phyloP scores from a whole-genome alignment of 805 yeast genomes.

The Starmerella potacharoeniae region DNA sequence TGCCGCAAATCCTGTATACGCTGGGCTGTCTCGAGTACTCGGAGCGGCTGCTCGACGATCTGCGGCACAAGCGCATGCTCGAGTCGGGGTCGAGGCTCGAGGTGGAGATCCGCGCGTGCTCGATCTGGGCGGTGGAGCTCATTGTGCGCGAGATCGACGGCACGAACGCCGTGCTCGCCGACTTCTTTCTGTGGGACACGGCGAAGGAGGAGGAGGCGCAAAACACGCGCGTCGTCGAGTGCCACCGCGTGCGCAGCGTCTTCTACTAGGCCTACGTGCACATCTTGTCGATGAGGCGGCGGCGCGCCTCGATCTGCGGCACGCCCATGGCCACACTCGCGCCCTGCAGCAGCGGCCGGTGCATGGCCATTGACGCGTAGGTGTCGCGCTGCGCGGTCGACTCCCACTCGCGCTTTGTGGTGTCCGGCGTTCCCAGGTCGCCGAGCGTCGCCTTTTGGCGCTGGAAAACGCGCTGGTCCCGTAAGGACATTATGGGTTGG shows the following conservation, averaged over 20 bases:
- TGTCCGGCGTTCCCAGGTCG: constrained; percentile 18
- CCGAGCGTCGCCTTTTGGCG: constrained; percentile 1
- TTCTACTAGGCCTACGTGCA: constrained; percentile 24
- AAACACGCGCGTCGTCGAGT: constrained; percentile 25
- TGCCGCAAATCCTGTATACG: constrained; percentile 34
- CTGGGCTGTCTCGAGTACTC: constrained; percentile 32
- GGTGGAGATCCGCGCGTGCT: constrained; percentile 34
- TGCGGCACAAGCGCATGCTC: constrained; percentile 22
- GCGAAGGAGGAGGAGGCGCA: constrained; percentile 31
- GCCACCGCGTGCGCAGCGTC: constrained; percentile 32
- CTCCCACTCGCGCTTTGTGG: constrained; percentile 16
- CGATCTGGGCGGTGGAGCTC: constrained; percentile 34
- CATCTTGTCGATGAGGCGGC: constrained; percentile 18
- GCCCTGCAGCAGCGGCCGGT: constrained; percentile 16
- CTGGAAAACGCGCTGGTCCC: neutral
- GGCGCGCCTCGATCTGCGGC: constrained; percentile 9
- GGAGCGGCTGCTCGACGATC: constrained; percentile 17
- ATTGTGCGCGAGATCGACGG: constrained; percentile 23
- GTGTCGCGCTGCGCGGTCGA: constrained; percentile 14
- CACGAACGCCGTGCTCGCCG: constrained; percentile 32
- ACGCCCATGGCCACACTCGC: constrained; percentile 14
- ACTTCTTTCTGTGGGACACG: constrained; percentile 37
- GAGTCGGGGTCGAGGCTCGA: constrained; percentile 29
- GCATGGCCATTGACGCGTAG: constrained; percentile 16
- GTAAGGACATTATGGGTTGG: neutral